Conservation (phyloP, 2,329 filamentous ascomycete species). For the Epichloe elymi region DNA sequence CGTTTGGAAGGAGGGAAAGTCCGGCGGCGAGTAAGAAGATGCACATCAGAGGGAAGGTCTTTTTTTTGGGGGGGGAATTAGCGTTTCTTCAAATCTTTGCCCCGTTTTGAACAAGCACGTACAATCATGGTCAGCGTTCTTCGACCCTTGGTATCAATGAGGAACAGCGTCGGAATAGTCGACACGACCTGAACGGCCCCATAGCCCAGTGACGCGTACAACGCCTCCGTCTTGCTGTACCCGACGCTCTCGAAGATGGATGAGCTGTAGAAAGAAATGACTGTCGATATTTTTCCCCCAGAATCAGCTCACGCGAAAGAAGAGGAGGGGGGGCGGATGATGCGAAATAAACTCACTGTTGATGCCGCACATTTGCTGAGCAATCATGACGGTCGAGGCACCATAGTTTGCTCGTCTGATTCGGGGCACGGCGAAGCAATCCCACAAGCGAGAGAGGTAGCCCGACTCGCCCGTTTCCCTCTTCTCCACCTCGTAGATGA, state of each 20-base stretch:
- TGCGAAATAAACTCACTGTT: conserved; percentile 9
- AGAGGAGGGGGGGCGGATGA: not conserved
- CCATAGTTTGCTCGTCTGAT: conserved; percentile 61
- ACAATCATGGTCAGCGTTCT: conserved; percentile 14
- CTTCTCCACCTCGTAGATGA: conserved; percentile 24
- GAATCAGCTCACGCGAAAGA: not conserved
- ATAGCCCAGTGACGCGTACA: conserved; percentile 28
- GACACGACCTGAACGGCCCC: conserved; percentile 33
- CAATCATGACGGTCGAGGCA: conserved; percentile 66
- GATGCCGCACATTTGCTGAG: conserved; percentile 47
- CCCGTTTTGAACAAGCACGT: not conserved
- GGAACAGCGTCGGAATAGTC: conserved; percentile 18
- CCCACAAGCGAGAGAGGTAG: conserved; percentile 24
- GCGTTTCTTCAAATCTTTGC: not conserved
- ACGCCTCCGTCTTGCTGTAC: conserved; percentile 34
- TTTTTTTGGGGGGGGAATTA: not conserved
- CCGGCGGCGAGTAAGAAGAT: conserved; percentile 15
- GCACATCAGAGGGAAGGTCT: conserved; percentile 17
- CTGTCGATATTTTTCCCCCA: not conserved
- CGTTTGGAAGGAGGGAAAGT: conserved; percentile 11
- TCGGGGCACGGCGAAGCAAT: conserved; percentile 53
- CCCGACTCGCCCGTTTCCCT: conserved; percentile 14
- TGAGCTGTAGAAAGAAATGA: conserved; percentile 58
- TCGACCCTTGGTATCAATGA: conserved; percentile 18
- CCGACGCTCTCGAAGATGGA: conserved; percentile 44